Percentiles rank a stretch among this genome's conserved stretches.
Evolutionary conservation across 208 protist species (phyloP).

Genomic region (Baffinella frigidus): DNA sequence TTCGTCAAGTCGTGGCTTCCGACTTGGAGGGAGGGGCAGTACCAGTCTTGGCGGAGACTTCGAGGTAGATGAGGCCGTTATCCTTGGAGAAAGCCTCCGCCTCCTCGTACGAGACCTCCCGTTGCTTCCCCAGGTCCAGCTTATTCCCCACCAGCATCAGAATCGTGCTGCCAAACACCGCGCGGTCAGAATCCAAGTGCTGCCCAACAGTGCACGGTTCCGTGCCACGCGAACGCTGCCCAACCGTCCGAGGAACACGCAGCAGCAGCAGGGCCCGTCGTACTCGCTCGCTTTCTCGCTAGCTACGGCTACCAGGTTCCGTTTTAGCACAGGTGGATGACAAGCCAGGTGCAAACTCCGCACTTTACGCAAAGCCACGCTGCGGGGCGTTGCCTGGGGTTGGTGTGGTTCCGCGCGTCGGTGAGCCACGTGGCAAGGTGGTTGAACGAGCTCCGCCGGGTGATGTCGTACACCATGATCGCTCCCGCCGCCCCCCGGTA

Average conservation of each 20-base stretch:
- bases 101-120: conserved; percentile 91
- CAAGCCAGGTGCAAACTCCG: no score
- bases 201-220: no score
- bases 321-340: no score
- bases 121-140: conserved; percentile 55
- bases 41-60: conserved; percentile 62
- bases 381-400: not conserved
- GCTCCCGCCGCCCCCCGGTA: conserved; percentile 91
- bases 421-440: conserved; percentile 88
- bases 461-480: conserved; percentile 79
- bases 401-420: conserved; percentile 86
- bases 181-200: no score
- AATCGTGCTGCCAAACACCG: conserved; percentile 21
- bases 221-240: no score
- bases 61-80: conserved; percentile 73
- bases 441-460: conserved; percentile 77
- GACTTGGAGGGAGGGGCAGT: no score
- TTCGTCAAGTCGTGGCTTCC: no score
- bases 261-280: no score
- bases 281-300: no score
- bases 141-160: conserved; percentile 63
- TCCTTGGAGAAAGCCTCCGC: conserved; percentile 73
- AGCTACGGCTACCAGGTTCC: no score
- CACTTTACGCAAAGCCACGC: no score
- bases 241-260: no score